These are phyloP conservation scores for Pyrenophora teres DNA, from an alignment of 2,329 filamentous ascomycete genomes.

Conservation along the genomic window DNA sequence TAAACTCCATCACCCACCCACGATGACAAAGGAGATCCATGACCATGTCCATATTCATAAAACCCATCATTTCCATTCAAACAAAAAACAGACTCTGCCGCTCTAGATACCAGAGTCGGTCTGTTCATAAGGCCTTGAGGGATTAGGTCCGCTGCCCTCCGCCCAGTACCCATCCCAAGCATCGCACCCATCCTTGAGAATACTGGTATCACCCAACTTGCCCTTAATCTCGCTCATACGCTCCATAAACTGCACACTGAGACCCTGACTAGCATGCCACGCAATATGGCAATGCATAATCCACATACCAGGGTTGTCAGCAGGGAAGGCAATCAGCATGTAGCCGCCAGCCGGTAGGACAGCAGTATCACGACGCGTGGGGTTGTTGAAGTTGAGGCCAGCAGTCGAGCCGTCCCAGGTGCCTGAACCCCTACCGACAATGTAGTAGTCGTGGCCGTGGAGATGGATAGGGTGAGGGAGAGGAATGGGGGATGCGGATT, in stretches of 20 bases:
- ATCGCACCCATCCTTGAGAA: conserved; percentile 33
- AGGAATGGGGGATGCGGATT: conserved; percentile 41
- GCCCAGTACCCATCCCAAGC: conserved; percentile 43
- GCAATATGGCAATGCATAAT: conserved; percentile 45
- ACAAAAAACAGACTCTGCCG: neutral
- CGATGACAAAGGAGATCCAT: neutral
- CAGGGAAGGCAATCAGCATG: conserved; percentile 58
- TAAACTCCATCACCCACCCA: no score
- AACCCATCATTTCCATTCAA: no score
- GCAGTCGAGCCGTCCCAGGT: conserved; percentile 42
- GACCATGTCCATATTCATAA: neutral
- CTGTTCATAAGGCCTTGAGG: conserved; percentile 34
- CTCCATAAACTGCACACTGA: conserved; percentile 61
- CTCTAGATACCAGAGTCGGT: conserved; percentile 41
- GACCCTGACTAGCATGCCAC: conserved; percentile 44
- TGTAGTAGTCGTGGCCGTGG: conserved; percentile 52
- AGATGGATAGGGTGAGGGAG: conserved; percentile 51
- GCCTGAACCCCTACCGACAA: conserved; percentile 44
- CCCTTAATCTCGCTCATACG: conserved; percentile 31
- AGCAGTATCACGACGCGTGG: conserved; percentile 47
- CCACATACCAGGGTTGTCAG: conserved; percentile 57
- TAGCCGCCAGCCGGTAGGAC: conserved; percentile 48
- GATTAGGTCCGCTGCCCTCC: conserved; percentile 19
- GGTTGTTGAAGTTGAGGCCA: conserved; percentile 46
- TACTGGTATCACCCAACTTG: conserved; percentile 25